Evolutionary conservation across 208 protist species (phyloP), one percentile per base, ranked within the genome.

Genomic region (Leishmania amazonensis): DNA sequence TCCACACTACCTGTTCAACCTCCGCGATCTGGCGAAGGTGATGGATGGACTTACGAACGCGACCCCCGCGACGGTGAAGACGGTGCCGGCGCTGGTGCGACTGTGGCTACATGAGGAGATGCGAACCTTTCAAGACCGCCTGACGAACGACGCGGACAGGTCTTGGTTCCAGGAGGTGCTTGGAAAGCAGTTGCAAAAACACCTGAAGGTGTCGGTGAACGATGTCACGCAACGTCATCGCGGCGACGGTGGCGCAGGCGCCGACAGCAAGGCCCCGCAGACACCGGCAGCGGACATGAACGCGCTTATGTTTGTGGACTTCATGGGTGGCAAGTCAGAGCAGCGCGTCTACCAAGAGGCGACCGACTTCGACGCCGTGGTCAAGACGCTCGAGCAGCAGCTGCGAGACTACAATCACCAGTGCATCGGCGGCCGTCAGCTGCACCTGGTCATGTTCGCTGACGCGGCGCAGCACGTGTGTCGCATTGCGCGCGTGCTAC

Each of bases 1-100:
- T 54, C 96, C 98, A n/a, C 99, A 99, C 89, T 99, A 99, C 89
- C 98, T 99, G 24, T 99, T 99, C 93, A 99, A 99, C 87, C 81
- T 99, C 68, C 95, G 99, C 76, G 99, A 99, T 87, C 78, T 99
- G 38, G 89, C 97, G 35, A 99, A 99, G 81, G 98, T 99, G 73
- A 95, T 99, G 77, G 97, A 98, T 74, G 99, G 99, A n/a, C 64
- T 99, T 13, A 83, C 98, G 42, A 97, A 94, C 83, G 95, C 96
- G 13, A 93, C 92, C 1, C 78, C 93, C 15, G 90, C 93, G 62
- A 92, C 83, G 21, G 88, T 98, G 53, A 81, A 76, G 8, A 90
- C 87, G 45, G 73, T 86, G 6, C 58, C 85, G 21, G 83, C 81
- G 40, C 81, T 99, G 31, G 57, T 98, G 15, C 88, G 96, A 21